Evolutionary conservation across 164 flowering plant species (phyloP).

Genomic region (Euptelea pleiosperma): DNA sequence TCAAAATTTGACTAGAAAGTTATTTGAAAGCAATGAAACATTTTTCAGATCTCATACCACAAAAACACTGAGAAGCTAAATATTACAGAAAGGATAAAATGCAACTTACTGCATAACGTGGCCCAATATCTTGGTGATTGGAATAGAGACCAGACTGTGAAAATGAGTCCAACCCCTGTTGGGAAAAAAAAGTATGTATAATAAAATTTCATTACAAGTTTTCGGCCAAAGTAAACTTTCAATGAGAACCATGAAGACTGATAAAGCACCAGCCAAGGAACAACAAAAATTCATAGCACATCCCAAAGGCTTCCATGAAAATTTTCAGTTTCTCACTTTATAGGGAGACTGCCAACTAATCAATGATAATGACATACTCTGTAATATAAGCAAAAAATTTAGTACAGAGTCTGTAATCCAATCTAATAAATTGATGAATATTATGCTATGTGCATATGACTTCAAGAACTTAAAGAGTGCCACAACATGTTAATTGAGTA

Average conservation of each 20-base stretch:
- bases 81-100: background rate
- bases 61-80: too few species aligned
- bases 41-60: too few species aligned
- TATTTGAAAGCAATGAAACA: too few species aligned
- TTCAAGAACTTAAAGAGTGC: background rate
- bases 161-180: slow-evolving; percentile 91
- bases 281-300: background rate
- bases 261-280: background rate
- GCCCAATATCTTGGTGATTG: slow-evolving; percentile 98
- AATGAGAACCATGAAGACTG: too few species aligned
- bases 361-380: too few species aligned
- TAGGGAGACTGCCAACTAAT: too few species aligned
- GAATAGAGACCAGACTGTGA: slow-evolving; percentile 98
- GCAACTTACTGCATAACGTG: slow-evolving; percentile 87
- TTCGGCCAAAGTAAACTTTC: background rate
- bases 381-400: too few species aligned
- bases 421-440: background rate
- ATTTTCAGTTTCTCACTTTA: slow-evolving; percentile 1
- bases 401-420: background rate
- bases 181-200: background rate
- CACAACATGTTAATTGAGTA: background rate
- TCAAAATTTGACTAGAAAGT: too few species aligned
- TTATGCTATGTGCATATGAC: background rate
- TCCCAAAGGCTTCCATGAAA: background rate
- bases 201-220: background rate